Conservation (phyloP, 2,329 filamentous ascomycete genomes). For the Sclerotinia sclerotiorum region DNA sequence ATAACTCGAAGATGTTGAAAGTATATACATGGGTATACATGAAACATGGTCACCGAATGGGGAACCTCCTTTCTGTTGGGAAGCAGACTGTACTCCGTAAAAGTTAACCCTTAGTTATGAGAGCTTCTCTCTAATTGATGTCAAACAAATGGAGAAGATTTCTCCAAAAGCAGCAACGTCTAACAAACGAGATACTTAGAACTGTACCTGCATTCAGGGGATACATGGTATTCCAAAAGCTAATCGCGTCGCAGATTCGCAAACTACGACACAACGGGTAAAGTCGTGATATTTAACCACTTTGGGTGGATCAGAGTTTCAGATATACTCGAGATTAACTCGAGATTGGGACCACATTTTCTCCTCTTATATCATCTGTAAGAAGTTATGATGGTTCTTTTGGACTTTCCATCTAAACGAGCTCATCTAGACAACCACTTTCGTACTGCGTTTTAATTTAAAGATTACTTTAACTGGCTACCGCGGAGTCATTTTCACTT, state of each 20-base stretch:
- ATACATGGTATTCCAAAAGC: background rate
- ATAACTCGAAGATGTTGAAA: background rate
- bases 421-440: background rate
- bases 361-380: conserved; percentile 2
- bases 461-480: background rate
- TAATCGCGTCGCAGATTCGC: background rate
- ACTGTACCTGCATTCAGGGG: background rate
- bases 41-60: conserved; percentile 7
- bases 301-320: background rate
- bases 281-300: background rate
- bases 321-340: background rate
- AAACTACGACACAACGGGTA: background rate
- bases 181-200: background rate
- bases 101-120: background rate
- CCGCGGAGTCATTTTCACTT: background rate
- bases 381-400: conserved; percentile 1
- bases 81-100: background rate
- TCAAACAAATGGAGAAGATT: background rate
- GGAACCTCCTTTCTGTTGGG: background rate
- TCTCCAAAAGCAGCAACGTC: conserved; percentile 1
- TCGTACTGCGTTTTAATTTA: background rate
- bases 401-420: background rate
- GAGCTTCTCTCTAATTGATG: background rate
- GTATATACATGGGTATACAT: background rate
- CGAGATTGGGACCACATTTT: background rate